Conservation (phyloP, 2,329 filamentous ascomycete species). For the Clarireedia sp. region DNA sequence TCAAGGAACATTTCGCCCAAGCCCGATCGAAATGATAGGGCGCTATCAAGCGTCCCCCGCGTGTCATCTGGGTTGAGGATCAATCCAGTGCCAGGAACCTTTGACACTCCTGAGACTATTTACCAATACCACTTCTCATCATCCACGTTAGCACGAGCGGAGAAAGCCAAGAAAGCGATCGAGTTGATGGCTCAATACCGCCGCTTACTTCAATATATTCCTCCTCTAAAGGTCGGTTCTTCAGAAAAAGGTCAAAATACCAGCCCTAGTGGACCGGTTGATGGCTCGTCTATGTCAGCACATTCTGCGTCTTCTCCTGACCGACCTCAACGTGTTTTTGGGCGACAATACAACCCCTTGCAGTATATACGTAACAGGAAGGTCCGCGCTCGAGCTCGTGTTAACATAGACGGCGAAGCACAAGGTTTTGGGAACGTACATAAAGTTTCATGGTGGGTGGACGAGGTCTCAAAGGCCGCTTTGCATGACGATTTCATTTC, state of each 20-base stretch:
- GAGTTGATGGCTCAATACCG: conserved; percentile 82
- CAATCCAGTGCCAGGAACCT: conserved; percentile 40
- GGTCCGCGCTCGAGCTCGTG: conserved; percentile 70
- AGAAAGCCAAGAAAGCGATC: conserved; percentile 77
- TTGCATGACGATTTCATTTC: conserved; percentile 18
- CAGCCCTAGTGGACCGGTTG: conserved; percentile 31
- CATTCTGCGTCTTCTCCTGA: conserved; percentile 32
- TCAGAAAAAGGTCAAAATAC: conserved; percentile 33
- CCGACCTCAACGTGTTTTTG: conserved; percentile 33
- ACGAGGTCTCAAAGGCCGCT: conserved; percentile 42
- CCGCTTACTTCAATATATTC: conserved; percentile 68
- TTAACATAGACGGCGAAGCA: conserved; percentile 62
- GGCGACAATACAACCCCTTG: conserved; percentile 79
- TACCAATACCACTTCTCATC: conserved; percentile 64
- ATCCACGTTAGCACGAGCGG: conserved; percentile 72
- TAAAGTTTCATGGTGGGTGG: conserved; percentile 69
- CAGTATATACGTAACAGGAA: conserved; percentile 90
- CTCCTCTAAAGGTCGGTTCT: conserved; percentile 53
- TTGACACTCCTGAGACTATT: conserved; percentile 38
- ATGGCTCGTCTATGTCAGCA: conserved; percentile 33
- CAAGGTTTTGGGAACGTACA: conserved; percentile 71
- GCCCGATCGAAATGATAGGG: conserved; percentile 34
- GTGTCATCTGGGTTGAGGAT: conserved; percentile 35
- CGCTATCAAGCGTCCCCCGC: conserved; percentile 31
- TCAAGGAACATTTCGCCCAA: conserved; percentile 56